Percentiles rank a stretch among this genome's conserved stretches.
phyloP scores from a whole-genome alignment of 2,329 filamentous ascomycete genomes.

The Aspergillus vadensis region DNA sequence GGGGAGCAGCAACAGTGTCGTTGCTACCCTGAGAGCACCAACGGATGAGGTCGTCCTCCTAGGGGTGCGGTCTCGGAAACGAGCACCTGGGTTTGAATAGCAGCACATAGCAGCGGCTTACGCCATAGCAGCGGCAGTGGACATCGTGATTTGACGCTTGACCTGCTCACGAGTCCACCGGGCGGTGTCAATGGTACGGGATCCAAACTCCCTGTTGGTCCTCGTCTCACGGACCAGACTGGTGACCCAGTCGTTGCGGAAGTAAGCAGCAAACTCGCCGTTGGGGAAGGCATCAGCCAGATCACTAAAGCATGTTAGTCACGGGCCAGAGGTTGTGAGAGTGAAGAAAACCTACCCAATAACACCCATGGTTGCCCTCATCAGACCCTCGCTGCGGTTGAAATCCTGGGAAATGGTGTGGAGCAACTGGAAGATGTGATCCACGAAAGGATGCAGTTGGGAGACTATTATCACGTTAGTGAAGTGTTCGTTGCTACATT shows the following conservation, averaged over 20 bases:
- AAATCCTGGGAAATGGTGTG: slow-evolving; percentile 76
- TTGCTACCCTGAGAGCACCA: slow-evolving; percentile 22
- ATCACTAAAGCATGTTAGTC: slow-evolving; percentile 65
- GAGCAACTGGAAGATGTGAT: slow-evolving; percentile 84
- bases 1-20: slow-evolving; percentile 18
- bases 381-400: slow-evolving; percentile 87
- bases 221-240: slow-evolving; percentile 89
- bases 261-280: slow-evolving; percentile 79
- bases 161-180: slow-evolving; percentile 97
- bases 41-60: slow-evolving; percentile 15
- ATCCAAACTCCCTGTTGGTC: slow-evolving; percentile 80
- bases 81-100: slow-evolving; percentile 11
- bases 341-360: slow-evolving; percentile 70
- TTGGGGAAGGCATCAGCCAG: slow-evolving; percentile 91
- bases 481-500: not conserved
- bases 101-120: slow-evolving; percentile 25
- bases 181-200: slow-evolving; percentile 88
- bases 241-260: slow-evolving; percentile 89
- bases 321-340: not conserved
- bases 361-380: slow-evolving; percentile 95
- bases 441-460: slow-evolving; percentile 74
- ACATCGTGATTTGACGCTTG: slow-evolving; percentile 70
- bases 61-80: slow-evolving; percentile 14
- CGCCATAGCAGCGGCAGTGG: slow-evolving; percentile 42
- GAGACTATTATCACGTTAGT: slow-evolving; percentile 54